Evolutionary conservation across 164 flowering plant species (phyloP).

Genomic region (Aristolochia contorta): DNA sequence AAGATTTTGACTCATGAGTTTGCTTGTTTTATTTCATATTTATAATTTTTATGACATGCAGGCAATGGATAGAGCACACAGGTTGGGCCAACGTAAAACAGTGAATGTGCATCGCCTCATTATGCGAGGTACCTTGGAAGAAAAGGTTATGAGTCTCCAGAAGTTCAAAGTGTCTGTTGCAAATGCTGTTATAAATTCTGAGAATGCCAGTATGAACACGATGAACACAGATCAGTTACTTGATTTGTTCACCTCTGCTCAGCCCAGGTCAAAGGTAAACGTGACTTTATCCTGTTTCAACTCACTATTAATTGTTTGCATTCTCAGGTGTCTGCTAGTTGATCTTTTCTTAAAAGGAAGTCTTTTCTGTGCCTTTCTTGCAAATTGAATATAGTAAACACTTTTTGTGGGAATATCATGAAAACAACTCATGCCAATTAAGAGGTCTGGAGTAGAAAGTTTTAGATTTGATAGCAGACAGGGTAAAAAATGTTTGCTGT

Average conservation of each 20-base stretch:
- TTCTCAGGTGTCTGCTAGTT: neutral
- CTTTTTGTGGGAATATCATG: too few species aligned
- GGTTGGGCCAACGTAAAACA: conserved; percentile 85
- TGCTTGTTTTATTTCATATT: too few species aligned
- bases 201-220: conserved; percentile 89
- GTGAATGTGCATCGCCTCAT: conserved; percentile 98
- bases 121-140: conserved; percentile 97
- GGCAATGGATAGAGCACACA: conserved; percentile 99
- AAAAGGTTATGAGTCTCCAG: conserved; percentile 97
- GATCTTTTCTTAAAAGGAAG: too few species aligned
- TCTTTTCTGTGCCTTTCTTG: too few species aligned
- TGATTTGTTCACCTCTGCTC: conserved; percentile 87
- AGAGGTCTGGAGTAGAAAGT: too few species aligned
- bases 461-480: too few species aligned
- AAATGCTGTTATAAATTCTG: conserved; percentile 87
- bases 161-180: conserved; percentile 89
- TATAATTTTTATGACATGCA: conserved; percentile 18
- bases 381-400: too few species aligned
- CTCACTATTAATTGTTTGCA: neutral
- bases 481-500: too few species aligned
- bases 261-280: conserved; percentile 54
- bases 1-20: neutral
- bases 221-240: conserved; percentile 98
- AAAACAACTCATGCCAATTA: too few species aligned
- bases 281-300: neutral